Base-by-base conservation (phyloP, 2,329 filamentous ascomycete species). In the Neopestalotiopsis clavispora region DNA sequence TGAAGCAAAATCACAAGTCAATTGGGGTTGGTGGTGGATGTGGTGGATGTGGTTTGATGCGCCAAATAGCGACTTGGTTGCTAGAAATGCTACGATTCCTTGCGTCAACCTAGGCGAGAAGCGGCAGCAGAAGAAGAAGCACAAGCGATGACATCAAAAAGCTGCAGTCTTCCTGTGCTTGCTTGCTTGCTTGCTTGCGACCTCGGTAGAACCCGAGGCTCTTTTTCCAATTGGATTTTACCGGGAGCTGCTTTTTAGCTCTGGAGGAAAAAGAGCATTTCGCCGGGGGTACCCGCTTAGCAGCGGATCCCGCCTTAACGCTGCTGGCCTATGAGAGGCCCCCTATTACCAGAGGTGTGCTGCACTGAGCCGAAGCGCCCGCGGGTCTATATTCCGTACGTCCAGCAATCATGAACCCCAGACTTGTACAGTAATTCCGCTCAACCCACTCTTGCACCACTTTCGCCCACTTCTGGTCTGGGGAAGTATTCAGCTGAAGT, bases 91-190 rank as follows among this genome's bases (percentile, higher is more conserved):
- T 28, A 28, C 57, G 7, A 34, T 30, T 30, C 57, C 57, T 30
- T 30, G 23, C 17, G 14, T 38, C n/a, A 9, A 42, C 59, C 30
- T 23, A 28, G 59, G 30, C 14, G 34, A 20, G 20, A 13, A 38
- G 12, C 14, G 30, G 59, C 59, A 62, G 34, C 34, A 38, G 34
- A 38, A 38, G 34, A 38, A 38, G 34, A 38, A 38, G 34, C 10
- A 62, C 32, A 32, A 59, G 30, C 59, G 32, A 62, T 62, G 59
- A 62, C 59, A 62, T 62, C 59, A 62, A 62, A 28, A 62, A 62
- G n/a, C 32, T 34, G 34, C 34, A 38, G 34, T 38, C 34, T 7
- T 7, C 10, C 6, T 38, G 34, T 38, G 34, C 32, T 5, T 34
- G 5, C 45, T 52, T 52, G 30, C 23, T 59, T 20, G 56, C n/a